Evolutionary conservation across 345 rosid genomes (phyloP).

Genomic region (Cochlearia excelsa): DNA sequence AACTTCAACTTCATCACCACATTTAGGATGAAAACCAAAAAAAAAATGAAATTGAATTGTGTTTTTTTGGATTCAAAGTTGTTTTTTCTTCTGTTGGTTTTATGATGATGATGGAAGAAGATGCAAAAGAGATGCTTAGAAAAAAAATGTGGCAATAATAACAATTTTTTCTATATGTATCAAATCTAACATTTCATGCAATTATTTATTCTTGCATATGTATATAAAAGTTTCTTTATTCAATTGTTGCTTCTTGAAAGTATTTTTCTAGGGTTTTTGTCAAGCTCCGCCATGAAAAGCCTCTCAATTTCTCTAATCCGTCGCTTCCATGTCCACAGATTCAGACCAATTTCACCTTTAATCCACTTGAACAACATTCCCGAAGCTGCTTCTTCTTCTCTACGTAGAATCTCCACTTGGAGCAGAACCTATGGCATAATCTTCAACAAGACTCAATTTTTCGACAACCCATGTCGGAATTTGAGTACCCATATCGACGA

Average conservation of each 20-base stretch:
- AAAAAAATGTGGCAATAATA: slow-evolving; percentile 24
- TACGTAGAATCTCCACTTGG: slow-evolving; percentile 36
- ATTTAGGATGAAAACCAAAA: slow-evolving; percentile 17
- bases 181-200: slow-evolving; percentile 15
- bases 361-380: slow-evolving; percentile 31
- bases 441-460: slow-evolving; percentile 37
- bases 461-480: slow-evolving; percentile 43
- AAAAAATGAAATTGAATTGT: neutral
- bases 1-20: slow-evolving; percentile 37
- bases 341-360: slow-evolving; percentile 32
- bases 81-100: neutral
- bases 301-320: slow-evolving; percentile 56
- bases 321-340: slow-evolving; percentile 38
- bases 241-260: neutral
- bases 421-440: slow-evolving; percentile 38
- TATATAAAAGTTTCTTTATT: neutral
- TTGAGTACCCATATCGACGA: slow-evolving; percentile 53
- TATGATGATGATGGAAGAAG: slow-evolving; percentile 20
- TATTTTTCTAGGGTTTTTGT: neutral
- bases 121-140: slow-evolving; percentile 11
- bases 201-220: slow-evolving; percentile 35
- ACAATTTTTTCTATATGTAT: neutral
- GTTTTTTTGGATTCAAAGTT: slow-evolving; percentile 28
- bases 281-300: slow-evolving; percentile 48
- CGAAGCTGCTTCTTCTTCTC: slow-evolving; percentile 13